Evolutionary conservation across 345 rosid genomes (phyloP).

Genomic region (Turnera subulata): DNA sequence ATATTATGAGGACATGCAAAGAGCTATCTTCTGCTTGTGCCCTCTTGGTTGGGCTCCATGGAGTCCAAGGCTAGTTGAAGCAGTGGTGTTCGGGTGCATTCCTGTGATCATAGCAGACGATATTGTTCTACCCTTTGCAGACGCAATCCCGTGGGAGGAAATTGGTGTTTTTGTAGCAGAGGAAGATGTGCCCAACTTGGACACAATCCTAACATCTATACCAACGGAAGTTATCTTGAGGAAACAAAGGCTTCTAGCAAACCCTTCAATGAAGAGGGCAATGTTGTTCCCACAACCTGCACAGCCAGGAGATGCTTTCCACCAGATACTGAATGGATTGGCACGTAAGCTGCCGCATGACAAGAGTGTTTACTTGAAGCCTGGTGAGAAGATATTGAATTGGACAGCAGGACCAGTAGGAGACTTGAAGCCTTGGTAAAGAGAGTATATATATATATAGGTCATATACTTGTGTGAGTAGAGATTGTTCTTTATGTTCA

Average conservation of each 20-base stretch:
- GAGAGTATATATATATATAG: too few relatives aligned
- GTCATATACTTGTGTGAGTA: too few relatives aligned
- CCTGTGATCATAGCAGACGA: constrained; percentile 97
- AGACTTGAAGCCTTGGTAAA: constrained; percentile 88
- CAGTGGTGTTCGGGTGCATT: constrained; percentile 97
- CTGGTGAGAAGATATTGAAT: constrained; percentile 54
- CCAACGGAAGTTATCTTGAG: constrained; percentile 71
- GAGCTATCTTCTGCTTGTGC: constrained; percentile 88
- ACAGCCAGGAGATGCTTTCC: constrained; percentile 89
- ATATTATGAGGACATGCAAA: constrained; percentile 96
- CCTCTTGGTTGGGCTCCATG: constrained; percentile 99
- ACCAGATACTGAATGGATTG: constrained; percentile 84
- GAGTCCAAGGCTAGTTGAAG: constrained; percentile 98
- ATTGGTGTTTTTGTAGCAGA: constrained; percentile 89
- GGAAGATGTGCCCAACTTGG: constrained; percentile 75
- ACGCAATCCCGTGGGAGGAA: constrained; percentile 99
- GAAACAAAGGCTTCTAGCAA: constrained; percentile 88
- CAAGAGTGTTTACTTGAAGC: constrained; percentile 45
- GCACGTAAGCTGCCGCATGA: constrained; percentile 83
- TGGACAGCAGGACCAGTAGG: constrained; percentile 88
- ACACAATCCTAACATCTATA: constrained; percentile 76
- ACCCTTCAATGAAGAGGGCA: constrained; percentile 90
- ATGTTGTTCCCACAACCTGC: constrained; percentile 97
- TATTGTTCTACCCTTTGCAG: constrained; percentile 88
- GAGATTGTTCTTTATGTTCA: background rate